Evolutionary conservation across 2,329 filamentous ascomycete genomes (phyloP).

Genomic region (Colletotrichum melonis): DNA sequence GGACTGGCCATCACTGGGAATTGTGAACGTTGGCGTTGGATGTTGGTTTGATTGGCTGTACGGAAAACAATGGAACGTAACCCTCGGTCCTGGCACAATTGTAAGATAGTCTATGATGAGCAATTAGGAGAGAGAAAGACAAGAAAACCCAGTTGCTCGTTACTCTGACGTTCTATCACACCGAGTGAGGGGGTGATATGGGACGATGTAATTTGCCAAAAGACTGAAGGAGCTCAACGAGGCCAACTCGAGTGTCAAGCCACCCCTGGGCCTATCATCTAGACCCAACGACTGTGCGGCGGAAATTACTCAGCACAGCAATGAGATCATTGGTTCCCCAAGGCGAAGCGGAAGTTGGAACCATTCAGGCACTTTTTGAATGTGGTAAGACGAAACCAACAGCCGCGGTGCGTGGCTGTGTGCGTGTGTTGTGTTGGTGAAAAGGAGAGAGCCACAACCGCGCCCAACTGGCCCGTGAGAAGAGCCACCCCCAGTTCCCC

Average conservation of each 20-base stretch:
- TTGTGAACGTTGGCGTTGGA: background rate
- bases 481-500: background rate
- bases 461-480: background rate
- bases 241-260: no score
- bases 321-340: background rate
- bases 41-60: background rate
- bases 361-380: conserved; percentile 35
- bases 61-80: background rate
- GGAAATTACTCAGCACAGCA: background rate
- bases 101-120: background rate
- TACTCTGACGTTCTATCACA: background rate
- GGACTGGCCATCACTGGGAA: background rate
- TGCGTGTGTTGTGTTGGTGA: background rate
- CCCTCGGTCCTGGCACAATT: background rate
- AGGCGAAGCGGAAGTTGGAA: background rate
- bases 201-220: background rate
- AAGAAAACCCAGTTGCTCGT: background rate
- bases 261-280: no score
- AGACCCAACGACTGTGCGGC: no score
- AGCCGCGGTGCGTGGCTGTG: background rate
- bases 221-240: no score
- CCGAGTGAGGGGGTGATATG: background rate
- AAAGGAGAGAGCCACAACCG: background rate
- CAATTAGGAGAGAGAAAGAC: background rate
- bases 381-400: conserved; percentile 36